Conservation (phyloP, 2,329 filamentous ascomycete species). For the Pseudogymnoascus sp. region DNA sequence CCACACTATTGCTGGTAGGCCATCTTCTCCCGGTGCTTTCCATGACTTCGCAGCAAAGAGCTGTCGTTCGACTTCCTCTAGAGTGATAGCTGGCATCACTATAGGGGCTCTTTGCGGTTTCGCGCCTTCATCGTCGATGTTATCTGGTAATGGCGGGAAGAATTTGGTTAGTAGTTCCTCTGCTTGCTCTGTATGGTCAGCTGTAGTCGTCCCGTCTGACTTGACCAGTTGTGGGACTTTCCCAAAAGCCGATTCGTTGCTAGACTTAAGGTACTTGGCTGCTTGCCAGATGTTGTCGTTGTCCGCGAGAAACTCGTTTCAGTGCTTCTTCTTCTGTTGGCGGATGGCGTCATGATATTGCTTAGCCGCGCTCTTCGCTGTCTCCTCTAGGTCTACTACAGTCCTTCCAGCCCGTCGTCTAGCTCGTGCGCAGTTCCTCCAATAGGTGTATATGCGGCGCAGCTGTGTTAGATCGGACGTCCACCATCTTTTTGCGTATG, state of each 20-base stretch:
- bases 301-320: constrained; percentile 24
- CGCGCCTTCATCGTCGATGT: constrained; percentile 12
- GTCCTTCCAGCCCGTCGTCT: constrained; percentile 14
- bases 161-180: constrained; percentile 13
- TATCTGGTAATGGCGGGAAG: constrained; percentile 14
- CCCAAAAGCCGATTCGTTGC: constrained; percentile 19
- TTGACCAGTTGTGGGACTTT: constrained; percentile 21
- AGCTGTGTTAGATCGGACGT: constrained; percentile 25
- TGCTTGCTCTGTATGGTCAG: constrained; percentile 13
- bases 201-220: constrained; percentile 17
- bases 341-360: constrained; percentile 21
- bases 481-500: constrained; percentile 28
- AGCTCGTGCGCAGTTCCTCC: constrained; percentile 24
- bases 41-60: not conserved
- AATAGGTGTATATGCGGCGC: constrained; percentile 24
- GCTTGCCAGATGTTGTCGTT: constrained; percentile 26
- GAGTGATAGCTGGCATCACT: not conserved
- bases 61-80: constrained; percentile 10
- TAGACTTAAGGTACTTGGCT: constrained; percentile 24
- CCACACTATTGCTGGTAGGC: constrained; percentile 20
- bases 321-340: constrained; percentile 23
- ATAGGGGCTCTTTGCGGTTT: not conserved
- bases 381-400: constrained; percentile 16
- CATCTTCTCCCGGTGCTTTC: constrained; percentile 14
- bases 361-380: constrained; percentile 15